Evolutionary conservation across 768 basidiomycete species (phyloP).

Genomic region (Pulveroboletus sp.): DNA sequence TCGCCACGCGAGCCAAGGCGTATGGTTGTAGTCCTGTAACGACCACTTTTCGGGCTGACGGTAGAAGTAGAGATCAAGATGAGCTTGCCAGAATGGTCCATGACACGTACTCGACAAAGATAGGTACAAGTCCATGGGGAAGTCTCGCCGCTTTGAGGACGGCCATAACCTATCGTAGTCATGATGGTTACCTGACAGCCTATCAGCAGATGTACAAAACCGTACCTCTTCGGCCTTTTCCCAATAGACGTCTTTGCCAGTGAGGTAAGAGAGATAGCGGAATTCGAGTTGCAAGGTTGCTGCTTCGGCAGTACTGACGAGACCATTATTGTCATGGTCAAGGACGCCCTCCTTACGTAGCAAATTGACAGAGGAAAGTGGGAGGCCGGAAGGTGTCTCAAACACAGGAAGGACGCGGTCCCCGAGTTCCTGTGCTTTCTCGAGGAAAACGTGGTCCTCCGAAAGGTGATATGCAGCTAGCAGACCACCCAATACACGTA

Average conservation of each 20-base stretch:
- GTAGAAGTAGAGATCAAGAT: slow-evolving; percentile 10
- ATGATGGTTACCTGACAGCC: background rate
- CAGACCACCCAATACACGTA: slow-evolving; percentile 86
- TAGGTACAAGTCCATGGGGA: slow-evolving; percentile 73
- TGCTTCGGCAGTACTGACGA: slow-evolving; percentile 82
- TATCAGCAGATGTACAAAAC: background rate
- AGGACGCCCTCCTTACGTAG: slow-evolving; percentile 52
- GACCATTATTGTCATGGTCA: slow-evolving; percentile 52
- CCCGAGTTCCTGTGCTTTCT: slow-evolving; percentile 77
- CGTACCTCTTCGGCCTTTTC: slow-evolving; percentile 65
- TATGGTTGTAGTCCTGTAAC: slow-evolving; percentile 64
- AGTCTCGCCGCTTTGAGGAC: slow-evolving; percentile 58
- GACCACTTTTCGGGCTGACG: slow-evolving; percentile 45
- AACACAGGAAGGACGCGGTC: slow-evolving; percentile 83
- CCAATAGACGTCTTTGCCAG: slow-evolving; percentile 79
- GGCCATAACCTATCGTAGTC: slow-evolving; percentile 51
- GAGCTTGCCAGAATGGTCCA: slow-evolving; percentile 1
- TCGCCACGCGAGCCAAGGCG: slow-evolving; percentile 90
- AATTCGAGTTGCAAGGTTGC: slow-evolving; percentile 88
- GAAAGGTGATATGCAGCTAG: slow-evolving; percentile 83
- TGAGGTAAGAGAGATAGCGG: slow-evolving; percentile 77
- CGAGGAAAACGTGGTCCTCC: slow-evolving; percentile 62
- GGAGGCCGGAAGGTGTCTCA: slow-evolving; percentile 76
- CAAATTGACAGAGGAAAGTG: slow-evolving; percentile 77
- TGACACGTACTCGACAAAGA: slow-evolving; percentile 68